These are phyloP conservation scores for Oxytropis ochrocephala DNA, from an alignment of 306 rosid species.

Conservation along the genomic window DNA sequence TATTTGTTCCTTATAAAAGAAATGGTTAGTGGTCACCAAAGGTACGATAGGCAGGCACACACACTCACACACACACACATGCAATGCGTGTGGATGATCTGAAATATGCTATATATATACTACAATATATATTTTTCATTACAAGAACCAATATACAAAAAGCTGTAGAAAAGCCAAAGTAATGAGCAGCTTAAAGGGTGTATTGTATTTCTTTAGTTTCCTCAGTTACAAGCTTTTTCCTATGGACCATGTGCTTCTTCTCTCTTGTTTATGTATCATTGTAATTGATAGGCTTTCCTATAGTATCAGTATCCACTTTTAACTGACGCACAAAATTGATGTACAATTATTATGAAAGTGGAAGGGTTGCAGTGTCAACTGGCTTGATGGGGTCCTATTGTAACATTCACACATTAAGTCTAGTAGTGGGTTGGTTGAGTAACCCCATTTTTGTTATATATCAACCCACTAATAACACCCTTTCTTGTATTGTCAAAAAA, in stretches of 20 bases:
- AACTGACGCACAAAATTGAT: slow-evolving; percentile 35
- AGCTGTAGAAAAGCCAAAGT: slow-evolving; percentile 30
- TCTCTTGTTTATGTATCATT: slow-evolving; percentile 12
- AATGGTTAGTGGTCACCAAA: no score
- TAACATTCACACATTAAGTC: slow-evolving; percentile 13
- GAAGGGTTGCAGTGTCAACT: slow-evolving; percentile 30
- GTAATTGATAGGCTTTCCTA: slow-evolving; percentile 17
- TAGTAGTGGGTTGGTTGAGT: slow-evolving; percentile 4
- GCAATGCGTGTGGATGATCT: not conserved
- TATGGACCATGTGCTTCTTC: slow-evolving; percentile 39
- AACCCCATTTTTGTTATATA: not conserved
- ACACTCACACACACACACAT: not conserved
- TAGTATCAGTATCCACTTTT: slow-evolving; percentile 27
- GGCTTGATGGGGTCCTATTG: slow-evolving; percentile 19
- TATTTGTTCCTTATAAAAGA: no score
- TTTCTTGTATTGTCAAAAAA: not conserved
- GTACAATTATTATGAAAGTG: slow-evolving; percentile 42
- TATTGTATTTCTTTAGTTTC: not conserved
- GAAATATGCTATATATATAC: no score
- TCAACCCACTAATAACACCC: not conserved
- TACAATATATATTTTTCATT: not conserved
- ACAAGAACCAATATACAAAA: slow-evolving; percentile 22
- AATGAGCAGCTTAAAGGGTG: slow-evolving; percentile 28
- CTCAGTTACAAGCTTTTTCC: slow-evolving; percentile 18
- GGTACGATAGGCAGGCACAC: not conserved